phyloP scores from a whole-genome alignment of 345 rosid genomes.

The Raphanus sativus region DNA sequence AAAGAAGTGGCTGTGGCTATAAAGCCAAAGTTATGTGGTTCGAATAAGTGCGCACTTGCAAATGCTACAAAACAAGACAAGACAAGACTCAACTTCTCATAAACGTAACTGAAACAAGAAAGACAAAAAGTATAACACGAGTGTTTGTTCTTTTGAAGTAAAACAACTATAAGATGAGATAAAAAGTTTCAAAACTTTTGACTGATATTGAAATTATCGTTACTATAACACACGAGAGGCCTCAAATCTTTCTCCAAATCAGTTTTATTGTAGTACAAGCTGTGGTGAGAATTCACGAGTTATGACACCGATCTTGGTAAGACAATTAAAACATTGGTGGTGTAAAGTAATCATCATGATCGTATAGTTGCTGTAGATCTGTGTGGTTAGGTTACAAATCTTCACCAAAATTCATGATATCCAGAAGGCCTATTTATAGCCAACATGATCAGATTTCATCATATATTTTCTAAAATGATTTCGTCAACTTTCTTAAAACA shows the following conservation, averaged over 20 bases:
- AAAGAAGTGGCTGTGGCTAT: neutral
- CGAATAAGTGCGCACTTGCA: neutral
- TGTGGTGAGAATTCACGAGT: neutral
- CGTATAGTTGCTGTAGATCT: neutral
- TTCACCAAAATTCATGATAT: too few relatives aligned
- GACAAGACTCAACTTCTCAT: constrained; percentile 12
- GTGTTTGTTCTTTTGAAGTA: neutral
- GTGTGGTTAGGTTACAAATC: neutral
- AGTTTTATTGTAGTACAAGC: neutral
- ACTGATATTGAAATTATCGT: too few relatives aligned
- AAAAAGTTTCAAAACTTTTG: too few relatives aligned
- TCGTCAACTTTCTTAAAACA: neutral
- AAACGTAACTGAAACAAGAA: neutral
- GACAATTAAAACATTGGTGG: neutral
- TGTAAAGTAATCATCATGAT: neutral
- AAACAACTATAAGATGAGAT: neutral
- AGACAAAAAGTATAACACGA: constrained; percentile 4
- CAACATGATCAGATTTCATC: too few relatives aligned
- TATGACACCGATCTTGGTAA: neutral
- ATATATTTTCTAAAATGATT: neutral
- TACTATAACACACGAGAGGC: neutral
- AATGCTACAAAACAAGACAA: constrained; percentile 17
- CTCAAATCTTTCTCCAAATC: neutral
- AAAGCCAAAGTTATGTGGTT: neutral
- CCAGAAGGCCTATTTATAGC: too few relatives aligned